A percentile compares a stretch with the other conserved stretches of the same genome.
Conservation (phyloP, 441 rosid species). For the Gossypium schwendimanii region DNA sequence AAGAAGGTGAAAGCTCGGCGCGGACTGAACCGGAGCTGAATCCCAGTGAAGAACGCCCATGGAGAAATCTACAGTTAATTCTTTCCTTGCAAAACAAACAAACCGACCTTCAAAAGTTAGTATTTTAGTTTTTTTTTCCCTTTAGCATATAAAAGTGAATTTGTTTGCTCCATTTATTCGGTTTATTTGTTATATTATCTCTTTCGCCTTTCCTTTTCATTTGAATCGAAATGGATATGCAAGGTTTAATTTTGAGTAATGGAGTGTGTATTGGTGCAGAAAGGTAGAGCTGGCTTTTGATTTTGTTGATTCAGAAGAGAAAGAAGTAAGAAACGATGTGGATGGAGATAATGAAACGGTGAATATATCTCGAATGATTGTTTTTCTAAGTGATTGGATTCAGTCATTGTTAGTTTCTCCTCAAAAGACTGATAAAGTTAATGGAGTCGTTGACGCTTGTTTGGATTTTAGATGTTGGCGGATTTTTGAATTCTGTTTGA, state of each 20-base stretch:
- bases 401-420: conserved; percentile 51
- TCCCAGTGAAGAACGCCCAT: conserved; percentile 36
- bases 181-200: neutral
- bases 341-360: conserved; percentile 55
- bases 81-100: conserved; percentile 44
- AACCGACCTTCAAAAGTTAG: conserved; percentile 53
- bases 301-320: conserved; percentile 36
- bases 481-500: conserved; percentile 66
- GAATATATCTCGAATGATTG: conserved; percentile 44
- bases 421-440: conserved; percentile 34
- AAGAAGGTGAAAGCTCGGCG: conserved; percentile 14
- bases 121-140: neutral
- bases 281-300: conserved; percentile 59
- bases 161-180: neutral
- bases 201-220: neutral
- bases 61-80: conserved; percentile 74
- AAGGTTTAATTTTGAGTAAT: conserved; percentile 4
- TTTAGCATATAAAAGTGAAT: neutral
- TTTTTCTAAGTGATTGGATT: conserved; percentile 71
- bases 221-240: neutral
- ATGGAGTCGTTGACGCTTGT: conserved; percentile 30
- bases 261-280: conserved; percentile 39
- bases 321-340: conserved; percentile 22
- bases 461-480: conserved; percentile 81
- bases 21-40: conserved; percentile 13